These are phyloP conservation scores for Aspergillaceae sp. DNA, from an alignment of 2,329 filamentous ascomycete species.

Conservation along the genomic window DNA sequence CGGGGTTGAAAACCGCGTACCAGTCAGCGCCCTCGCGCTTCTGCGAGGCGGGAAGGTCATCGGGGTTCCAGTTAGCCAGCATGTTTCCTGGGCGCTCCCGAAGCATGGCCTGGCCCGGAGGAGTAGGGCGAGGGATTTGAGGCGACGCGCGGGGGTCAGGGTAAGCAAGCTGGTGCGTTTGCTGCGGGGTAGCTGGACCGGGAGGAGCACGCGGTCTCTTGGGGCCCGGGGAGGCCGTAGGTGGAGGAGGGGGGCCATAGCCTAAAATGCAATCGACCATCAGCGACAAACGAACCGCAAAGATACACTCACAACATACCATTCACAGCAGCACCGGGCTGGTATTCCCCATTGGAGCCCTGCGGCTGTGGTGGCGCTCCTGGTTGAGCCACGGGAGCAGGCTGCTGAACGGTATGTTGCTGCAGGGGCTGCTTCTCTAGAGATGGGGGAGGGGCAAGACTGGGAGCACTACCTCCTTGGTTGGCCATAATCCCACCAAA, in stretches of 20 bases:
- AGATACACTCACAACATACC: slow-evolving; percentile 39
- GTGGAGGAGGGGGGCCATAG: slow-evolving; percentile 74
- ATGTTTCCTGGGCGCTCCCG: slow-evolving; percentile 54
- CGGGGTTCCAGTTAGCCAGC: slow-evolving; percentile 77
- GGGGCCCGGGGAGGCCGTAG: slow-evolving; percentile 78
- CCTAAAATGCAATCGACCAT: slow-evolving; percentile 37
- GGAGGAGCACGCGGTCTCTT: slow-evolving; percentile 59
- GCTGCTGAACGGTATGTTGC: slow-evolving; percentile 49
- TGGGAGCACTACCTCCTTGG: slow-evolving; percentile 72
- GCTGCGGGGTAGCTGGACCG: slow-evolving; percentile 78
- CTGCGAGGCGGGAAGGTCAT: slow-evolving; percentile 71
- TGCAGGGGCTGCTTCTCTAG: slow-evolving; percentile 54
- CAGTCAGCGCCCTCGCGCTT: slow-evolving; percentile 89
- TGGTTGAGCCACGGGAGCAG: slow-evolving; percentile 47
- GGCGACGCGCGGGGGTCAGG: slow-evolving; percentile 75
- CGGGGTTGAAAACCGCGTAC: slow-evolving; percentile 95
- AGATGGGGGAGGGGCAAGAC: slow-evolving; percentile 66
- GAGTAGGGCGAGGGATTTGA: slow-evolving; percentile 75
- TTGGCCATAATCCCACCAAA: slow-evolving; percentile 96
- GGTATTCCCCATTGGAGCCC: slow-evolving; percentile 61
- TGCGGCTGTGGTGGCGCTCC: slow-evolving; percentile 63
- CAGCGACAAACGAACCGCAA: slow-evolving; percentile 37
- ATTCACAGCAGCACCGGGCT: slow-evolving; percentile 55
- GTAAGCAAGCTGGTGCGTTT: slow-evolving; percentile 80
- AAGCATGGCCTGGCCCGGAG: slow-evolving; percentile 48